Evolutionary conservation across 441 rosid species (phyloP), one percentile per base, ranked within the genome.

Genomic region (Corymbia citriodora): DNA sequence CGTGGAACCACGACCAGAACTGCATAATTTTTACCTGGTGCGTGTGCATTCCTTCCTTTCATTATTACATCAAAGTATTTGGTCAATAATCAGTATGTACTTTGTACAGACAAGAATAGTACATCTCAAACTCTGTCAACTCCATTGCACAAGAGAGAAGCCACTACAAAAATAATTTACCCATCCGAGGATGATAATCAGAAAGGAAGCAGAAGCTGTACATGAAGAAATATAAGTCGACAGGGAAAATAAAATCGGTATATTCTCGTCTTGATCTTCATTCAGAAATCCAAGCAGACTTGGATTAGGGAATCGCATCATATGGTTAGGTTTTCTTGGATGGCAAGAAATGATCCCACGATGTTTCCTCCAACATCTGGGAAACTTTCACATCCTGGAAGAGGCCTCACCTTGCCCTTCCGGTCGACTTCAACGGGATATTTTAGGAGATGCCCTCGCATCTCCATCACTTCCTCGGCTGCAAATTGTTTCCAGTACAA

Each of bases 301-400:
- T 12, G 50, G 27, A 21, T 40, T 36, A 36, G 50, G 21, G 48
- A 3, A 48, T 17, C 85, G 21, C 10, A 45, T 95, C 93, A 98
- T 65, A 98, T 97, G 87, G 99, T 98, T 27, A 98, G 93, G 92
- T 98, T 98, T 93, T 97, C 99, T 90, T 96, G 99, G 87, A 98
- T 96, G 89, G 96, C 99, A 53, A 95, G 89, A 92, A 97, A 97
- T 19, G 99, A 97, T n/a, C 99, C 99, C 7, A 92, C 92, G 83
- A 97, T 96, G 90, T 93, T 96, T 52, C 99, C 99, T 87, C 99
- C 99, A 0, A 96, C 98, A 40, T 98, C 99, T 0, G 98, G 99
- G 95, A 98, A 98, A 63, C 92, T 92, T 92, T 95, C 99, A 36
- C 92, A 91, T 52, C 97, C 96, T 0, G 95, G 94, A 89, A 96